These are phyloP conservation scores for Ophiocordyceps polyrhachis-furcata DNA, from an alignment of 2,329 filamentous ascomycete species.

Conservation along the genomic window DNA sequence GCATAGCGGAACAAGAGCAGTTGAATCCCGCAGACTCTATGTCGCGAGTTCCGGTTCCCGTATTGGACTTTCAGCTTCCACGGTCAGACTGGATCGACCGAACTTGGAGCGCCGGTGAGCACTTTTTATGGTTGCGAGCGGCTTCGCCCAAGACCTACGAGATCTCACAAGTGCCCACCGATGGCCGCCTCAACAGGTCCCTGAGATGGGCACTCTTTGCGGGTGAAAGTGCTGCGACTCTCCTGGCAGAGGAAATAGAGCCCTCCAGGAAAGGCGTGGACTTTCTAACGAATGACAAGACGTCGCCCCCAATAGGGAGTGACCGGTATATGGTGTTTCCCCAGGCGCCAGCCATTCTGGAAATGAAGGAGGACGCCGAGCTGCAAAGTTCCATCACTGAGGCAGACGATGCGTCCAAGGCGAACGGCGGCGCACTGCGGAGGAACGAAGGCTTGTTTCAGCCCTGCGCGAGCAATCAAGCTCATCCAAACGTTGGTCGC, in stretches of 20 bases:
- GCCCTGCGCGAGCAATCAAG: neutral
- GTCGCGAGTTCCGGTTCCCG: constrained; percentile 11
- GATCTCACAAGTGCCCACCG: neutral
- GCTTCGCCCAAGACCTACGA: neutral
- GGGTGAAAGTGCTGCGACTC: neutral
- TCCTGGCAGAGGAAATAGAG: constrained; percentile 4
- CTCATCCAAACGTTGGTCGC: neutral
- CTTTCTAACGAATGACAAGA: constrained; percentile 3
- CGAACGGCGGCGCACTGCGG: neutral
- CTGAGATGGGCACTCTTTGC: constrained; percentile 10
- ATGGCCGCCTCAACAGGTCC: constrained; percentile 3
- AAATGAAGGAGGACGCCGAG: constrained; percentile 6
- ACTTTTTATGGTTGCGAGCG: constrained; percentile 10
- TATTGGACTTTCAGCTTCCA: constrained; percentile 9
- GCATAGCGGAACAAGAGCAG: constrained; percentile 11
- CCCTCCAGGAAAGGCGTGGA: constrained; percentile 1
- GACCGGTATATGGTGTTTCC: constrained; percentile 3
- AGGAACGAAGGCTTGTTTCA: neutral
- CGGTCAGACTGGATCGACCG: constrained; percentile 7
- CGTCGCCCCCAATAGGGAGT: constrained; percentile 4
- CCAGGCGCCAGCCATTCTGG: constrained; percentile 3
- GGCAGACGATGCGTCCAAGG: neutral
- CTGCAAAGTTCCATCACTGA: constrained; percentile 3
- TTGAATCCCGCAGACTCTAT: constrained; percentile 8
- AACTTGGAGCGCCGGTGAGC: constrained; percentile 6